Conservation (phyloP, 805 yeast species). For the Diddensiella caesifluorescens region DNA sequence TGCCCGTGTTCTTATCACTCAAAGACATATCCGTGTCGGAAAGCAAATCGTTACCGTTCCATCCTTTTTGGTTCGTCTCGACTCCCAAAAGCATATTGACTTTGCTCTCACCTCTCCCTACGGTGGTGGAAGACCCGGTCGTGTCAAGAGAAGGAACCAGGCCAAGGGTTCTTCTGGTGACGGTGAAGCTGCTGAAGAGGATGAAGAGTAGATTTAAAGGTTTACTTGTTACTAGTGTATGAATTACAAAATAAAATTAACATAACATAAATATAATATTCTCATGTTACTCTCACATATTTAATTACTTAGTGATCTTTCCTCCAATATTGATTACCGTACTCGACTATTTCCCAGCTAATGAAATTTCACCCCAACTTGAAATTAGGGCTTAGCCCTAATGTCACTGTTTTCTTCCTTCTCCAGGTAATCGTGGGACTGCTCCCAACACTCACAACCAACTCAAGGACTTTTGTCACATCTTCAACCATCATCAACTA, state of each 20-base stretch:
- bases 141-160: slow-evolving; percentile 94
- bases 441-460: slow-evolving; percentile 2
- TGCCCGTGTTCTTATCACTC: slow-evolving; percentile 97
- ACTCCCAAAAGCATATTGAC: slow-evolving; percentile 99
- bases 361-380: too few relatives aligned
- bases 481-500: slow-evolving; percentile 7
- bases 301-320: too few relatives aligned
- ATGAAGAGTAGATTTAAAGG: slow-evolving; percentile 31
- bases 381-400: slow-evolving; percentile 12
- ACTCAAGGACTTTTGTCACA: slow-evolving; percentile 5
- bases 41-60: slow-evolving; percentile 98
- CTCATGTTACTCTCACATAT: neutral
- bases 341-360: too few relatives aligned
- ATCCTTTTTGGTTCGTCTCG: slow-evolving; percentile 99
- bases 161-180: slow-evolving; percentile 60
- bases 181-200: slow-evolving; percentile 70
- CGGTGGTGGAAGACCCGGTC: slow-evolving; percentile 99
- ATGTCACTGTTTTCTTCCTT: neutral
- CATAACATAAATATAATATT: slow-evolving; percentile 5
- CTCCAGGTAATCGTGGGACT: slow-evolving; percentile 1
- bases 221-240: neutral
- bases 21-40: slow-evolving; percentile 99
- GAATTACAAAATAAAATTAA: neutral
- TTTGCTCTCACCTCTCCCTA: slow-evolving; percentile 98
- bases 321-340: too few relatives aligned